A percentile compares a stretch with the other conserved stretches of the same genome.
Conservation (phyloP, 306 rosid species). For the Prunus mume region DNA sequence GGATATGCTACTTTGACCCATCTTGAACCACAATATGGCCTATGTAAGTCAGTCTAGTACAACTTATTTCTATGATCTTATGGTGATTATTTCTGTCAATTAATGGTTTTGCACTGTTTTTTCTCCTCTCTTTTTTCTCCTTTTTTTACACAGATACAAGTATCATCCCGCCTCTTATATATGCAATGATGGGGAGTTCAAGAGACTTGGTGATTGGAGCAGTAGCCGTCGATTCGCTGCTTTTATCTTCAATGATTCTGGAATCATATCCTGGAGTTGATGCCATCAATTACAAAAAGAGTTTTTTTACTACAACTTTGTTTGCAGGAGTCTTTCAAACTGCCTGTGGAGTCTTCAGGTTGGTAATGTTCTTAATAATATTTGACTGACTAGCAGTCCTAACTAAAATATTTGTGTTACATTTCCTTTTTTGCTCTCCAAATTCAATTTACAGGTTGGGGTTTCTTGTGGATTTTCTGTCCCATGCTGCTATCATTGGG, state of each 20-base stretch:
- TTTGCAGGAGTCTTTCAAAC: neutral
- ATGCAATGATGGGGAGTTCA: conserved; percentile 72
- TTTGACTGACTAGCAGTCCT: too few species aligned
- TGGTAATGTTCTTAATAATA: neutral
- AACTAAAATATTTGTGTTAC: too few species aligned
- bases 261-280: neutral
- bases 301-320: neutral
- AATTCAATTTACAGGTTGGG: too few species aligned
- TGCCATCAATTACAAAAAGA: neutral
- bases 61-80: neutral
- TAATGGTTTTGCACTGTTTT: too few species aligned
- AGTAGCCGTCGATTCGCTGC: conserved; percentile 62
- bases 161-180: conserved; percentile 71
- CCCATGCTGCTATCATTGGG: too few species aligned
- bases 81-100: neutral
- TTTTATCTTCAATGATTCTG: neutral
- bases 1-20: neutral
- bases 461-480: too few species aligned
- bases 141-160: conserved; percentile 48
- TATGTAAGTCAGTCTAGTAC: neutral
- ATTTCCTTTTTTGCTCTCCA: too few species aligned
- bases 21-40: neutral
- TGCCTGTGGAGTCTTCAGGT: neutral
- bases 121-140: fast-evolving
- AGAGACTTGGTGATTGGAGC: conserved; percentile 79